Conservation (phyloP, 306 rosid species). For the Cucurbita argyrosperma region DNA sequence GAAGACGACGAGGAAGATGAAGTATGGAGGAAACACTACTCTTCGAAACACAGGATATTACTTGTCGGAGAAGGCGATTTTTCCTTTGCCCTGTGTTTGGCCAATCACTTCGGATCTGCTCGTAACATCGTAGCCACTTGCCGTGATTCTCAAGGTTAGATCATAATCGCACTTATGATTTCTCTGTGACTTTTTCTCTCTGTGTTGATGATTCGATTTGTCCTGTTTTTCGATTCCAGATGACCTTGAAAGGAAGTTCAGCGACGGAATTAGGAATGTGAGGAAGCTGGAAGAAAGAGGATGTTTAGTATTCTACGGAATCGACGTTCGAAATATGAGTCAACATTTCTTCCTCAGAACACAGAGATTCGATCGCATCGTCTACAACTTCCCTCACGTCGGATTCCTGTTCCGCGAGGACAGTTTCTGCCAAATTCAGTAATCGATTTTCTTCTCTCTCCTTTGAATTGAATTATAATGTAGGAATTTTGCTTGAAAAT, state of each 20-base stretch:
- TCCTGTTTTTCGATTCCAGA: constrained; percentile 14
- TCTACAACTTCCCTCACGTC: constrained; percentile 77
- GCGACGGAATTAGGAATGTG: constrained; percentile 39
- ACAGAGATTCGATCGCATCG: constrained; percentile 65
- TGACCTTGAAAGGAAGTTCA: constrained; percentile 38
- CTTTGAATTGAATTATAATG: not conserved
- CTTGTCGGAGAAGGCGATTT: constrained; percentile 83
- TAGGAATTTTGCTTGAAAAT: not conserved
- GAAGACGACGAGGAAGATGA: constrained; percentile 12
- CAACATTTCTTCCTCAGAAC: constrained; percentile 64
- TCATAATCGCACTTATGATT: not conserved
- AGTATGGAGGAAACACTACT: constrained; percentile 62
- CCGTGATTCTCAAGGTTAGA: constrained; percentile 51
- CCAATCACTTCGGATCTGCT: constrained; percentile 44
- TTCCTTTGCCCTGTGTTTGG: constrained; percentile 51
- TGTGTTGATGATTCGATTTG: not conserved
- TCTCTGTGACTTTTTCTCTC: not conserved
- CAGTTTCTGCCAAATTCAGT: constrained; percentile 68
- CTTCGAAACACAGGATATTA: constrained; percentile 47
- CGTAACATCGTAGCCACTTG: constrained; percentile 61
- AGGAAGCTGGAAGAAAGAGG: constrained; percentile 63
- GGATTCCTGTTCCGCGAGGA: constrained; percentile 58
- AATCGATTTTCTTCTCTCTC: not conserved
- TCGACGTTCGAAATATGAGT: constrained; percentile 54
- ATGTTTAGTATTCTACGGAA: constrained; percentile 37